Evolutionary conservation across 1,139 yeast species (phyloP).

Genomic region (Komagataea norvegica): DNA sequence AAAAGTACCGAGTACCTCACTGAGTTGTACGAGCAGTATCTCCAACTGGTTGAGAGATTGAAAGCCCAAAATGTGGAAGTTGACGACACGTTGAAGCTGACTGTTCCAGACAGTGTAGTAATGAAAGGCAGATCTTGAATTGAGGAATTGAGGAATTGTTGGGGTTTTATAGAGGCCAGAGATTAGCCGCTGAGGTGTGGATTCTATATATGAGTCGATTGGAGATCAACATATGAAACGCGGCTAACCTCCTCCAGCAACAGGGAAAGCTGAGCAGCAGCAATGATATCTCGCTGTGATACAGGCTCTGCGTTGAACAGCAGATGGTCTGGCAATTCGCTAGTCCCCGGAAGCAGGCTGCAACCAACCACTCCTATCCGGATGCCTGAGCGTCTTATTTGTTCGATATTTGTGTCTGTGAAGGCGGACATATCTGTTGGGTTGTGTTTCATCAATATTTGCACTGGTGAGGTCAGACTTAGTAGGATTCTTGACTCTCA

Average conservation of each 20-base stretch:
- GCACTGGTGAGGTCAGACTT: conserved; percentile 34
- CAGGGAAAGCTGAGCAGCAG: not conserved
- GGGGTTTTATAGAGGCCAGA: no score
- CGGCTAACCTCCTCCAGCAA: no score
- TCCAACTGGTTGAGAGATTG: conserved; percentile 11
- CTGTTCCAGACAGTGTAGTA: not conserved
- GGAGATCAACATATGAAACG: no score
- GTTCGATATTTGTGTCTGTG: conserved; percentile 32
- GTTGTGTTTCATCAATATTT: conserved; percentile 33
- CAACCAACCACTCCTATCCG: conserved; percentile 19
- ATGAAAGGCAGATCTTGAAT: no score
- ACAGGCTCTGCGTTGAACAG: conserved; percentile 2
- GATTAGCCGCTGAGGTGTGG: no score
- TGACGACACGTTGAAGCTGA: conserved; percentile 9
- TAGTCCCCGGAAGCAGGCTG: conserved; percentile 15
- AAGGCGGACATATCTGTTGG: conserved; percentile 32
- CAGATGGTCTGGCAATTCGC: conserved; percentile 4
- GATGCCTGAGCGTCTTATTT: conserved; percentile 25
- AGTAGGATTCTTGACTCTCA: conserved; percentile 39
- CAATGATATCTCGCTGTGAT: conserved; percentile 6
- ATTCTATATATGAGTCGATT: no score
- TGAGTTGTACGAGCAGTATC: conserved; percentile 15
- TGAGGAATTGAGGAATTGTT: no score
- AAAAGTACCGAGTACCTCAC: conserved; percentile 18
- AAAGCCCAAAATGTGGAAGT: conserved; percentile 9